Base-by-base conservation (phyloP, 768 basidiomycete species). In the Lactifluus pinguis region DNA sequence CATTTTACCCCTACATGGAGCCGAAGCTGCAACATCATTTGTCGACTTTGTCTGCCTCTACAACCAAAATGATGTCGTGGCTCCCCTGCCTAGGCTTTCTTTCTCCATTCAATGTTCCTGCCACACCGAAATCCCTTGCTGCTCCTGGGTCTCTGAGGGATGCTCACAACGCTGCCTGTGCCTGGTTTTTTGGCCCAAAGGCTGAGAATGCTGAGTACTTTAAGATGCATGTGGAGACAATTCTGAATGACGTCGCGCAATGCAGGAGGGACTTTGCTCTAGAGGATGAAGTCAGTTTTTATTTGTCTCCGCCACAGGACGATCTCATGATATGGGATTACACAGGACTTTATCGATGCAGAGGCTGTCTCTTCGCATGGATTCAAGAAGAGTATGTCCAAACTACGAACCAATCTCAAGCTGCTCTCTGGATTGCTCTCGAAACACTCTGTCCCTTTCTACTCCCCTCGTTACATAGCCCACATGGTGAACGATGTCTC, bases 171-270 rank as follows among this genome's bases (percentile, higher is more conserved):
- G 66, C 69, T 25, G 66, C 76, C 19, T 68, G 70, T 14, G 70
- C 76, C 14, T 75, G 72, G 69, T 77, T 77, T 58, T 64, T 77
- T 17, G 76, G 76, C 2, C 75, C 76, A 13, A 69, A 69, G 50
- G 75, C 70, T 9, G 76, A 77, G 66, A 77, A 77, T 60, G 57
- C 51, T 8, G 70, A 69, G 10, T 49, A 69, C 34, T 65, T 76
- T 39, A 66, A 66, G 47, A 55, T 59, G 5, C 55, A 66, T 14
- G 72, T 77, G 55, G 59, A 67, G 14, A 50, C 53, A 0, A 68
- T 70, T 39, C 58, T 74, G 39, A 55, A 71, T 15, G 52, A 61
- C 32, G 70, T 71, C 25, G 56, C 44, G 9, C 39, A 65, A 15
- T 68, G 68, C 7, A 67, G 76, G 25, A 44, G 55, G 6, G 65